These are phyloP conservation scores for Pythium monospermum DNA, from an alignment of 352 stramenopile genomes.

Conservation along the genomic window DNA sequence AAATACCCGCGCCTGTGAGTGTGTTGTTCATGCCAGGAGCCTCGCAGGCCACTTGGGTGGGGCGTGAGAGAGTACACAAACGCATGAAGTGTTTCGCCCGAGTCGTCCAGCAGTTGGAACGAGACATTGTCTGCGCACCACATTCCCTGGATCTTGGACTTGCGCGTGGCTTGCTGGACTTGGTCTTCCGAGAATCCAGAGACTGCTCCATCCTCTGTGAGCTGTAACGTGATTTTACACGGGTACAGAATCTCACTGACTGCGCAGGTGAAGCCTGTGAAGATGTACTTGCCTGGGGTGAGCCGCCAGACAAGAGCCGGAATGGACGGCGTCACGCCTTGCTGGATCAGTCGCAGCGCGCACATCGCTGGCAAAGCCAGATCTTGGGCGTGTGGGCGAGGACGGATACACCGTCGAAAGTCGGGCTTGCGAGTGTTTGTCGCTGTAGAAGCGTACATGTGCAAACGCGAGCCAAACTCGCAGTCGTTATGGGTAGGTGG, in stretches of 20 bases:
- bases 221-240: slow-evolving; percentile 42
- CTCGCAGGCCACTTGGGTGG: slow-evolving; percentile 10
- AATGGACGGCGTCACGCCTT: slow-evolving; percentile 6
- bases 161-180: slow-evolving; percentile 42
- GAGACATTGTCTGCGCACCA: slow-evolving; percentile 26
- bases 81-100: slow-evolving; percentile 4
- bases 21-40: slow-evolving; percentile 10
- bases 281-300: slow-evolving; percentile 42
- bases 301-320: slow-evolving; percentile 18
- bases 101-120: slow-evolving; percentile 10
- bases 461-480: slow-evolving; percentile 1
- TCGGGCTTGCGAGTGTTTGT: not conserved
- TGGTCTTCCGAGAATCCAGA: slow-evolving; percentile 37
- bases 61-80: slow-evolving; percentile 13
- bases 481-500: slow-evolving; percentile 9
- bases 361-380: not conserved
- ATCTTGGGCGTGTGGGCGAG: slow-evolving; percentile 6
- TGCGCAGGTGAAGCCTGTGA: slow-evolving; percentile 55
- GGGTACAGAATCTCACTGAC: slow-evolving; percentile 70
- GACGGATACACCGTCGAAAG: slow-evolving; percentile 2
- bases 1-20: slow-evolving; percentile 12
- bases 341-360: slow-evolving; percentile 4
- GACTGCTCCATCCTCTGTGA: slow-evolving; percentile 30
- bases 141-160: slow-evolving; percentile 27
- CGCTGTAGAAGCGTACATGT: too few relatives aligned